Evolutionary conservation across 2,329 filamentous ascomycete genomes (phyloP).

Genomic region (Diplodia intermedia): DNA sequence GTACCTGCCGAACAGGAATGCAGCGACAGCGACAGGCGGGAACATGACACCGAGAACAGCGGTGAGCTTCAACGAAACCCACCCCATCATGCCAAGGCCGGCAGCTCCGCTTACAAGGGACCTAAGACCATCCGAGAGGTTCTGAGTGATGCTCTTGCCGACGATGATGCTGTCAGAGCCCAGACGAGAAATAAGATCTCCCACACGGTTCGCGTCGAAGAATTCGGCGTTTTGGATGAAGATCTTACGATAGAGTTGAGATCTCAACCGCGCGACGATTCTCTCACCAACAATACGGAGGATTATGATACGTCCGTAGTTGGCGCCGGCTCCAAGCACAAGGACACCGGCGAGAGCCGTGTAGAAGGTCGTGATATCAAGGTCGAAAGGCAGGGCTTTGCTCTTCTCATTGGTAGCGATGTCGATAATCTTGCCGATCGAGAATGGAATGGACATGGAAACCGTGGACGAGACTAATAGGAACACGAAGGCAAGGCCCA

Average conservation of each 20-base stretch:
- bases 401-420: constrained; percentile 72
- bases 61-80: constrained; percentile 88
- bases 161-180: constrained; percentile 98
- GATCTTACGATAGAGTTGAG: constrained; percentile 87
- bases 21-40: constrained; percentile 86
- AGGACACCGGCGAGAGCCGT: constrained; percentile 75
- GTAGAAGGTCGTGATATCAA: constrained; percentile 89
- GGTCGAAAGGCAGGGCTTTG: constrained; percentile 76
- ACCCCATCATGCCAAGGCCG: constrained; percentile 93
- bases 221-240: constrained; percentile 99
- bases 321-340: constrained; percentile 83
- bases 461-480: constrained; percentile 89
- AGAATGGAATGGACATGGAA: constrained; percentile 96
- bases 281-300: constrained; percentile 93
- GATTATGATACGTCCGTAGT: constrained; percentile 92
- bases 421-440: constrained; percentile 94
- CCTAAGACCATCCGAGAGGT: constrained; percentile 92
- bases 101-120: constrained; percentile 88
- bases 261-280: constrained; percentile 87
- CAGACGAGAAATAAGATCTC: constrained; percentile 92
- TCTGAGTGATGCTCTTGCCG: constrained; percentile 97
- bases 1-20: constrained; percentile 88
- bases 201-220: constrained; percentile 96
- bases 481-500: constrained; percentile 82
- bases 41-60: constrained; percentile 86